Conservation (phyloP, 2,329 filamentous ascomycete species). For the Fusarium pseudonygamai region DNA sequence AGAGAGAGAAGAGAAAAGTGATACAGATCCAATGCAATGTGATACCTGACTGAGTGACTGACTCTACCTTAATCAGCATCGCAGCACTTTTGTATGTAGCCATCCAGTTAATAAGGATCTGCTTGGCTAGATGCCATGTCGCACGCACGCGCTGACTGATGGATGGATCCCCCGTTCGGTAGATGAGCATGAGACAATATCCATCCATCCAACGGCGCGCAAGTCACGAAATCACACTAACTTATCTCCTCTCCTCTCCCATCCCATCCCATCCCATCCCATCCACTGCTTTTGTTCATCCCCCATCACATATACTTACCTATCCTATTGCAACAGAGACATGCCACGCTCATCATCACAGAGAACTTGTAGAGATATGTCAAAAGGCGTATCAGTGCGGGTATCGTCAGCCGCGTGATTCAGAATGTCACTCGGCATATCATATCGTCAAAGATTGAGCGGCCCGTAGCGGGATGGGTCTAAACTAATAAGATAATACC, state of each 20-base stretch:
- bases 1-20: conserved; percentile 4
- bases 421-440: neutral
- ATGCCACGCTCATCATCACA: neutral
- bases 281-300: neutral
- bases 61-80: neutral
- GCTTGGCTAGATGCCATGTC: neutral
- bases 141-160: neutral
- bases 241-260: neutral
- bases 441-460: neutral
- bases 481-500: neutral
- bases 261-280: neutral
- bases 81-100: neutral
- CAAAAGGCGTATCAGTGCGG: neutral
- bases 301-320: neutral
- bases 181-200: neutral
- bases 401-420: neutral
- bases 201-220: neutral
- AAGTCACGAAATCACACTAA: neutral
- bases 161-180: neutral
- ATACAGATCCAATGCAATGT: neutral
- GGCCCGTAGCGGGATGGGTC: conserved; percentile 12
- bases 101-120: neutral
- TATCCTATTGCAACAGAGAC: neutral
- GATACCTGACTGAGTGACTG: neutral
- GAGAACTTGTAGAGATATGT: neutral